Base-by-base conservation (phyloP, 2,329 filamentous ascomycete species). In the Sporothrix phasma region DNA sequence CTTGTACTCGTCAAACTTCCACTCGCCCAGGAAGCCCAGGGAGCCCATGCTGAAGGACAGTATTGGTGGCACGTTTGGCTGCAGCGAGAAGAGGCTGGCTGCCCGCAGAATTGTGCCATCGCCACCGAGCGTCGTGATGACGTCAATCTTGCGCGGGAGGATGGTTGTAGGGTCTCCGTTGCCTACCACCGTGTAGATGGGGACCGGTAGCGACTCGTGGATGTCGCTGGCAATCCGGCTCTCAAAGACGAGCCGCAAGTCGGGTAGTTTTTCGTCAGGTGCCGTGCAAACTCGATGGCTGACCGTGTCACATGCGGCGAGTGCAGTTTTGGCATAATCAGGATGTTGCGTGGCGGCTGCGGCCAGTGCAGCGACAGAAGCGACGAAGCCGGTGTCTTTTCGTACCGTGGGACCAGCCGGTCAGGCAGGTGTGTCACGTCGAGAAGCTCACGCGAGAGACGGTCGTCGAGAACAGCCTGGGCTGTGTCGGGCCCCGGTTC, bases 41-140 rank as follows among this genome's bases (percentile, higher is more conserved):
- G 93, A 95, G 5, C 94, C 94, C 90, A 99, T 97, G 73, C 92
- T 96, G 73, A 99, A 99, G 1, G 90, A 92, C 7, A 99, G 79
- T 39, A 99, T 89, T 0, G 94, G 94, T 0, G 94, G 94, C 0
- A 99, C 93, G 49, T 86, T 85, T 2, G 83, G 80, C 51, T 89
- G 86, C 43, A 90, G 88, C 65, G 91, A 91, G 76, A 95, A 97
- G 5, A 97, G 81, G 62, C 89, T 92, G 2, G 90, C 88, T 0
- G 92, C 92, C 66, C 90, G 89, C 54, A 96, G 76, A 62, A 96
- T 93, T 2, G 92, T 96, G 66, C 92, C 92, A 74, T 99, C 94
- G 47, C 94, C 94, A 62, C 94, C 94, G 59, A 99, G 85, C 0
- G 94, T 97, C 49, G 90, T 87, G 24, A 93, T 88, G 65, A 97